phyloP scores from a whole-genome alignment of 2,329 filamentous ascomycete genomes.

The Apiospora phragmitis region DNA sequence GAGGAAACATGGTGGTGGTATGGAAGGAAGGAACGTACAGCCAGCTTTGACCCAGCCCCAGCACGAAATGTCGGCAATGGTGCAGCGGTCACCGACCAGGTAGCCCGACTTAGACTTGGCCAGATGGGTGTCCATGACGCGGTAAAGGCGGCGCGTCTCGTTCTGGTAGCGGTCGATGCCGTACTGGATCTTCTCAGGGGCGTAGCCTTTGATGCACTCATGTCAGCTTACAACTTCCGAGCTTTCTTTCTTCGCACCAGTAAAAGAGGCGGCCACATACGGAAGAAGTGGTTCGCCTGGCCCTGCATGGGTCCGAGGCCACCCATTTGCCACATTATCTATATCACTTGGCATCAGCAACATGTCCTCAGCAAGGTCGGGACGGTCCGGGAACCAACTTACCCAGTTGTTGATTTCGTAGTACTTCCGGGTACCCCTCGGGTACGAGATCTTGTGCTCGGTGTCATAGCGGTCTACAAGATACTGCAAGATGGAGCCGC shows the following conservation, averaged over 20 bases:
- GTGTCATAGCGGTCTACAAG: conserved; percentile 79
- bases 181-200: conserved; percentile 52
- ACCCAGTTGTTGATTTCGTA: conserved; percentile 82
- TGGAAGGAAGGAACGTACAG: conserved; percentile 38
- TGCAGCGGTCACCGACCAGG: conserved; percentile 67
- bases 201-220: conserved; percentile 33
- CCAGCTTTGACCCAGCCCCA: conserved; percentile 73
- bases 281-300: conserved; percentile 81
- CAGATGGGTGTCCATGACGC: conserved; percentile 74
- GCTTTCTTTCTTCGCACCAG: conserved; percentile 43
- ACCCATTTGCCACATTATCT: conserved; percentile 75
- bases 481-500: conserved; percentile 81
- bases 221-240: conserved; percentile 56
- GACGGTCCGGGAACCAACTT: conserved; percentile 15
- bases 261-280: conserved; percentile 38
- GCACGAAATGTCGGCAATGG: conserved; percentile 77
- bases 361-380: neutral
- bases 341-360: conserved; percentile 36
- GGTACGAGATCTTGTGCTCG: conserved; percentile 81
- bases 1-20: neutral
- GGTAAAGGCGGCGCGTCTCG: conserved; percentile 81
- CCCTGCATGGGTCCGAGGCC: conserved; percentile 82
- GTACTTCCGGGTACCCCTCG: conserved; percentile 69
- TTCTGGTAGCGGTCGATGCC: conserved; percentile 80
- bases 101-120: conserved; percentile 54